Evolutionary conservation across 148 eudicot genomes (phyloP), one percentile per base, ranked within the genome.

Genomic region (Bassia scoparia): DNA sequence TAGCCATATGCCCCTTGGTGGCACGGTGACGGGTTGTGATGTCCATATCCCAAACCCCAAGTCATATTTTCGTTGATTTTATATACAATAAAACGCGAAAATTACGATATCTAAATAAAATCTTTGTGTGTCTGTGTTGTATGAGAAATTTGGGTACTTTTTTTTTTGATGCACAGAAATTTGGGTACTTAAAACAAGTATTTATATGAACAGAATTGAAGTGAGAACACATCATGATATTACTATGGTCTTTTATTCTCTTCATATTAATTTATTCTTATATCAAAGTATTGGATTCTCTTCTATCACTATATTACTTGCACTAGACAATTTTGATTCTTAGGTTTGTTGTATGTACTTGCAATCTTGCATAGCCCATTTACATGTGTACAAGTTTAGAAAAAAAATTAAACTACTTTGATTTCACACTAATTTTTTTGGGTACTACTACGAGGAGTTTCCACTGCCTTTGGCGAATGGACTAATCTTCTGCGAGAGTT

Each of bases 41-140:
- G 69, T 2, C 77, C 77, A n/a, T 74, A 67, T 58, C 77, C 77
- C 69, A 54, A 37, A 26, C 77, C 65, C 71, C 65, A 74, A 7
- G 71, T 74, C 77, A 65, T 67, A 38, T 37, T 43, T 26, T 7
- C 26, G n/a, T n/a, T n/a, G n/a, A n/a, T n/a, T n/a, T n/a, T n/a
- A n/a, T n/a, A n/a, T n/a, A n/a, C n/a, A n/a, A n/a, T n/a, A n/a
- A n/a, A n/a, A n/a, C n/a, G n/a, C n/a, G 2, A 13, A 48, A 48
- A 48, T 48, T 10, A 4, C 10, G 10, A 17, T 48, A 48, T 48
- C 15, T 5, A 41, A 41, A 48, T 17, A 5, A 48, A 48, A 48
- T 48, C 2, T 9, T 48, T 5, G 52, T 52, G 20, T 52, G 56
- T 17, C 56, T 63, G 48, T 63, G 44, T 0, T 33, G 66, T 20